Evolutionary conservation across 2,329 filamentous ascomycete species (phyloP), one percentile per base, ranked within the genome.

Genomic region (Camptophora hylomeconis): DNA sequence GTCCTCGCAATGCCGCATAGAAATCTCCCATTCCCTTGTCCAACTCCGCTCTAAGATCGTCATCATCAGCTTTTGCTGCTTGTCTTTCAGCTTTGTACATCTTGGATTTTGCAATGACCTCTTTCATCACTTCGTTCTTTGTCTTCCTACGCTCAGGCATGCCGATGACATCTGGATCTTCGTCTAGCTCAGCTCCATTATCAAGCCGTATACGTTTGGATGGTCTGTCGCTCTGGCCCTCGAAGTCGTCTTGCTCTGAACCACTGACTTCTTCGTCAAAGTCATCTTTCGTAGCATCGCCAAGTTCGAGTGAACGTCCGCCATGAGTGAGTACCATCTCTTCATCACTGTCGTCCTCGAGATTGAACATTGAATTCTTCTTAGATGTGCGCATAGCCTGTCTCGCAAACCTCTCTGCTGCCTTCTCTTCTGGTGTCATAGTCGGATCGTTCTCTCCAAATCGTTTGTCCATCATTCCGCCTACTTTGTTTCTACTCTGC

Each of bases 71-170:
- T 49, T 93, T 94, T 16, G 74, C 73, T 36, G 82, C 76, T 55
- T 98, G 89, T 21, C 89, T 75, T 57, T 95, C 86, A 49, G 87
- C 86, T 57, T 93, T 95, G 67, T 94, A 71, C 38, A 81, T 66
- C 51, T 98, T 98, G 1, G 87, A 95, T 57, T 98, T 98, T 36
- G 86, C 82, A 42, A 98, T 94, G 37, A 98, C 69, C 54, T 98
- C 92, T 47, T 93, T 80, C 82, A 95, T 94, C 27, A 98, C 81
- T 54, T 98, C 89, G 30, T 89, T 80, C 58, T 94, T 95, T 3
- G 77, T 77, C 61, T 94, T 98, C 55, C 93, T 94, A 35, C 78
- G 70, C 45, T 87, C 79, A 0, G 83, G 84, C 38, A 75, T 60
- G n/a, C 56, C 60, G 5, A 63, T 62, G 4, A 57, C 63, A 3